phyloP scores from a whole-genome alignment of 495 filamentous ascomycete species.

The Daldinia childiae region DNA sequence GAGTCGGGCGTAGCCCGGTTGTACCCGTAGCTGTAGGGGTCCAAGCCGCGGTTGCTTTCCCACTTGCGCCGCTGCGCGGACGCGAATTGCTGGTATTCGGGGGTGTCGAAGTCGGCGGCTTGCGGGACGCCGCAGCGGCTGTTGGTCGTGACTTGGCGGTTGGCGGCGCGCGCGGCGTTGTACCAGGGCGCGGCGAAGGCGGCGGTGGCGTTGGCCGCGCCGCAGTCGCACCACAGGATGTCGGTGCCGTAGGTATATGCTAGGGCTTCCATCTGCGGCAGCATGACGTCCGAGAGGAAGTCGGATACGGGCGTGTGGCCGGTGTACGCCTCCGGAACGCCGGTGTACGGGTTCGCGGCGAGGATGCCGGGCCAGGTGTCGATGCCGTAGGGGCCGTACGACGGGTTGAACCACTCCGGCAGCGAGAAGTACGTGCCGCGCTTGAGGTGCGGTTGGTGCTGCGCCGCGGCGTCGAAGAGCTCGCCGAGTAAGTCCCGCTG shows the following conservation, averaged over 20 bases:
- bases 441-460: slow-evolving; percentile 60
- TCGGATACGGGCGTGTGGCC: slow-evolving; percentile 57
- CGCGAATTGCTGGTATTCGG: slow-evolving; percentile 61
- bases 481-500: slow-evolving; percentile 58
- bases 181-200: slow-evolving; percentile 61
- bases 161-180: slow-evolving; percentile 49
- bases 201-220: slow-evolving; percentile 59
- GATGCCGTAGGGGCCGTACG: slow-evolving; percentile 56
- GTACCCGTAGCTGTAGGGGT: slow-evolving; percentile 65
- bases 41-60: slow-evolving; percentile 65
- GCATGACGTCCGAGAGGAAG: slow-evolving; percentile 60
- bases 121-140: slow-evolving; percentile 60
- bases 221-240: slow-evolving; percentile 68
- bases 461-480: slow-evolving; percentile 60
- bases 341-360: slow-evolving; percentile 62
- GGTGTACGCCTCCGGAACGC: slow-evolving; percentile 57
- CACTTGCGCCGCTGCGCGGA: slow-evolving; percentile 62
- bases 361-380: slow-evolving; percentile 46
- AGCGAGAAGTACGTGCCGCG: slow-evolving; percentile 64
- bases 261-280: slow-evolving; percentile 62
- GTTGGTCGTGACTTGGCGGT: slow-evolving; percentile 61
- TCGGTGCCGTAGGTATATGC: slow-evolving; percentile 58
- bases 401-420: slow-evolving; percentile 66
- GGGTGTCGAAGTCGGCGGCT: slow-evolving; percentile 61
- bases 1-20: slow-evolving; percentile 59